A percentile compares a stretch with the other conserved stretches of the same genome.
Evolutionary conservation across 139 green algal genomes (phyloP).

Genomic region (Chlorella sp.): DNA sequence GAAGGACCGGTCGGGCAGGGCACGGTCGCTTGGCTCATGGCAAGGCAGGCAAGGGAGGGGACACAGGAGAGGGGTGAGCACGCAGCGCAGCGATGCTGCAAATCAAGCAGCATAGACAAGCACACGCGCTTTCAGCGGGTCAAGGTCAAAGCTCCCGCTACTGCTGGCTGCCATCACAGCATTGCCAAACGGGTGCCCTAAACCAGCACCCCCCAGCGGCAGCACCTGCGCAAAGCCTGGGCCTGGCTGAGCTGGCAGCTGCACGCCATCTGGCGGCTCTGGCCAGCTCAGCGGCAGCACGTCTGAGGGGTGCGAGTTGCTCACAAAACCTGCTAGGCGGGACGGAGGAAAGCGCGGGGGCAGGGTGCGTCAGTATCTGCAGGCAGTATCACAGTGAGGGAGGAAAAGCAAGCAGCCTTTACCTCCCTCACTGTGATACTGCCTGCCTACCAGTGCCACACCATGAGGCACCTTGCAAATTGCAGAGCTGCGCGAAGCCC

Average conservation of each 20-base stretch:
- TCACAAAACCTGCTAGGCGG: conserved; percentile 22
- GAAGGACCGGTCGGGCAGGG: background rate
- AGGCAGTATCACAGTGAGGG: background rate
- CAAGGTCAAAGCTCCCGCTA: background rate
- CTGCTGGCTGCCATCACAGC: background rate
- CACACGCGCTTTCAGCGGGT: background rate
- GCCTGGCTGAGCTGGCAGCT: background rate
- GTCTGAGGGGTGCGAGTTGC: conserved; percentile 37
- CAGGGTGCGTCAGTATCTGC: background rate
- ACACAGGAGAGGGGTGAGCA: background rate
- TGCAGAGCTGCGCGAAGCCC: too few relatives aligned
- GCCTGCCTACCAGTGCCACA: too few relatives aligned
- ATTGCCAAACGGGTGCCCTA: background rate
- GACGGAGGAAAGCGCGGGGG: background rate
- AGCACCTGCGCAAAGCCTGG: conserved; percentile 27
- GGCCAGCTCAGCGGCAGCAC: conserved; percentile 44
- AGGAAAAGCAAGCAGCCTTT: background rate
- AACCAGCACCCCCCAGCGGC: background rate
- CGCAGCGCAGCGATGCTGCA: background rate
- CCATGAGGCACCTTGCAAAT: too few relatives aligned
- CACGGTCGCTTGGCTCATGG: background rate
- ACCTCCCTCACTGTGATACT: too few relatives aligned
- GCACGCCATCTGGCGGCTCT: conserved; percentile 1
- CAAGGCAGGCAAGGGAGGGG: background rate
- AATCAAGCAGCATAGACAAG: too few relatives aligned